Base-by-base conservation (phyloP, 768 basidiomycete genomes). In the Leccinum sublutescens region DNA sequence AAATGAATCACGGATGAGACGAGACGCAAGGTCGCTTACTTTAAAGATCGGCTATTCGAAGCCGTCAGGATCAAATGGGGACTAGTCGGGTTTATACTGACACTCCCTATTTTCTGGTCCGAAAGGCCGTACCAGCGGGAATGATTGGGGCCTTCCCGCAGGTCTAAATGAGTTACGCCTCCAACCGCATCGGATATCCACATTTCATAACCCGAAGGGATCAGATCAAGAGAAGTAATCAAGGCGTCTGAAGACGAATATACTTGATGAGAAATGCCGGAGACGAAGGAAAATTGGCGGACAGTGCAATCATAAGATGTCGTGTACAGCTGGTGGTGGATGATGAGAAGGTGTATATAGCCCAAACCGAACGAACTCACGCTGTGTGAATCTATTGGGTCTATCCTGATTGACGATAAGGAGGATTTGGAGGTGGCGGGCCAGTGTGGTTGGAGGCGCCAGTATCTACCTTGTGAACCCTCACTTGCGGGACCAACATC, bases 381-480 rank as follows among this genome's bases (percentile, higher is more conserved):
- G 59, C 80, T 89, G 62, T 92, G 88, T 0, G 87, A 77, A 69
- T 93, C 81, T 36, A 83, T 76, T 9, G 92, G 90, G 67, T 92
- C 87, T 52, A 94, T 77, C 70, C 87, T 91, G 58, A 93, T 80
- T 58, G 79, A 82, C 5, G 90, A 91, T 53, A 94, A 85, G 1
- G 91, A 91, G 23, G 91, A 93, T 64, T 86, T 85, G 15, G 89
- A 77, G 0, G 85, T 87, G 4, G 87, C 86, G 0, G 92, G 92
- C 92, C 92, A 93, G 63, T 94, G 92, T 21, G 80, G 75, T 67
- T 94, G 92, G 52, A 94, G 73, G 10, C 85, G 82, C 87, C 88
- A 93, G 66, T 87, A 87, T 71, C 83, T 87, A 4, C 92, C 92
- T n/a, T 82, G 80, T 70, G 87, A 86, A 33, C 69, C 66, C 38